These are phyloP conservation scores for Diaporthe ampelina DNA, from an alignment of 2,329 filamentous ascomycete genomes.

Conservation along the genomic window DNA sequence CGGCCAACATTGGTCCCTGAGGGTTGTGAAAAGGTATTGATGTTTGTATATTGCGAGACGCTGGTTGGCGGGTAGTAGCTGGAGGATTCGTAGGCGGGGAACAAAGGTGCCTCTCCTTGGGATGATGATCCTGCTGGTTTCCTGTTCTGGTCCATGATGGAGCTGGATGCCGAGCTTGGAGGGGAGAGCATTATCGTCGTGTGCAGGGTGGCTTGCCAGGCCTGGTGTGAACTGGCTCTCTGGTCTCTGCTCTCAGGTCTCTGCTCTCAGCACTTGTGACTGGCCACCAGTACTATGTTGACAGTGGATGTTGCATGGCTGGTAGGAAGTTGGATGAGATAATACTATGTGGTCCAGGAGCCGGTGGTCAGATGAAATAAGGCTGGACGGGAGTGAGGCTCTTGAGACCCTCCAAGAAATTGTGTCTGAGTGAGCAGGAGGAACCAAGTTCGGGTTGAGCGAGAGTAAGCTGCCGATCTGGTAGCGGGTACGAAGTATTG, in stretches of 20 bases:
- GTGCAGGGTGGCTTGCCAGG: constrained; percentile 4
- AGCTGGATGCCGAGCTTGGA: constrained; percentile 19
- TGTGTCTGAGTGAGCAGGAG: constrained; percentile 13
- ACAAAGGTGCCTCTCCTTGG: constrained; percentile 11
- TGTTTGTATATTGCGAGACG: not conserved
- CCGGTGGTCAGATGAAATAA: constrained; percentile 27
- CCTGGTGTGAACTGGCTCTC: not conserved
- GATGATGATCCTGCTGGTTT: not conserved
- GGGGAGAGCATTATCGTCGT: constrained; percentile 26
- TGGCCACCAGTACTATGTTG: constrained; percentile 30
- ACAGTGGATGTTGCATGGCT: constrained; percentile 23
- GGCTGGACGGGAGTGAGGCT: constrained; percentile 27
- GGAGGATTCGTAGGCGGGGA: not conserved
- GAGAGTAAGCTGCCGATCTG: constrained; percentile 29
- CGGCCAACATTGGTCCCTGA: not conserved
- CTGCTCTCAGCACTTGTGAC: constrained; percentile 9
- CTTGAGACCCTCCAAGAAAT: not conserved
- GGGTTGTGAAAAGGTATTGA: not conserved
- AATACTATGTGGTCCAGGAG: constrained; percentile 18
- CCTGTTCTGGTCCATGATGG: constrained; percentile 33
- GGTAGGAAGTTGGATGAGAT: not conserved
- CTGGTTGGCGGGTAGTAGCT: constrained; percentile 60
- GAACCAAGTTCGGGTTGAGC: not conserved
- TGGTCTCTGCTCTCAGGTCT: not conserved
- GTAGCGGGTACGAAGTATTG: not conserved